Evolutionary conservation across 2,329 filamentous ascomycete genomes (phyloP).

Genomic region (Gnomoniopsis smithogilvyi): DNA sequence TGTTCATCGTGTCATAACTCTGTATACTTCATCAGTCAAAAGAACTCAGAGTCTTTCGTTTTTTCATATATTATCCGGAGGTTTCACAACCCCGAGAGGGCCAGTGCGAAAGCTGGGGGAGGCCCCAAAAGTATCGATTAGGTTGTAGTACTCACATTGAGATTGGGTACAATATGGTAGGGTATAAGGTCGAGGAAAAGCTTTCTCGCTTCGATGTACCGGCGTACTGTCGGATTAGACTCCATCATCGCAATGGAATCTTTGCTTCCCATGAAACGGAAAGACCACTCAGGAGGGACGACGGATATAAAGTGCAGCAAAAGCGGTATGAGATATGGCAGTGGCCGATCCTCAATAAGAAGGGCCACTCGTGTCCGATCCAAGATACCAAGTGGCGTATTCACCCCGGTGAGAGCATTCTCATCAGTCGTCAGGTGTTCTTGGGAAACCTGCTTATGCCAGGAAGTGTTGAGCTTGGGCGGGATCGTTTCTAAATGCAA

Average conservation of each 20-base stretch:
- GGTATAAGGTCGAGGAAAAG: constrained; percentile 50
- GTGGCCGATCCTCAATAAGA: constrained; percentile 49
- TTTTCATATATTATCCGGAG: too few species aligned
- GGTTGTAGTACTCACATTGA: constrained; percentile 16
- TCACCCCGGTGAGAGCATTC: background rate
- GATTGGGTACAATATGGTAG: constrained; percentile 40
- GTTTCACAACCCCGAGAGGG: too few species aligned
- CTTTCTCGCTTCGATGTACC: constrained; percentile 39
- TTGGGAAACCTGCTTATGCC: background rate
- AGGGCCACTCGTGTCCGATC: constrained; percentile 38
- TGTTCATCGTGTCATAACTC: constrained; percentile 48
- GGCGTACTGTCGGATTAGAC: constrained; percentile 1
- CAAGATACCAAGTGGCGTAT: background rate
- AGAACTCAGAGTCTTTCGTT: too few species aligned
- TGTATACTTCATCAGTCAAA: constrained; percentile 13
- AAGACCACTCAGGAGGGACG: constrained; percentile 54
- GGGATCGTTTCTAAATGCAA: background rate
- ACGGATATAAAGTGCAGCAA: constrained; percentile 55
- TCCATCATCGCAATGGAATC: constrained; percentile 36
- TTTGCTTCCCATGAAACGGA: constrained; percentile 51
- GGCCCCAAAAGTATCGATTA: too few species aligned
- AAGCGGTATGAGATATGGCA: constrained; percentile 47
- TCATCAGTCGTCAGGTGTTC: background rate
- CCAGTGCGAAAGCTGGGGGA: too few species aligned
- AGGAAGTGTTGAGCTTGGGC: constrained; percentile 5